Evolutionary conservation across 441 rosid species (phyloP).

Genomic region (Francoa sonchifolia): DNA sequence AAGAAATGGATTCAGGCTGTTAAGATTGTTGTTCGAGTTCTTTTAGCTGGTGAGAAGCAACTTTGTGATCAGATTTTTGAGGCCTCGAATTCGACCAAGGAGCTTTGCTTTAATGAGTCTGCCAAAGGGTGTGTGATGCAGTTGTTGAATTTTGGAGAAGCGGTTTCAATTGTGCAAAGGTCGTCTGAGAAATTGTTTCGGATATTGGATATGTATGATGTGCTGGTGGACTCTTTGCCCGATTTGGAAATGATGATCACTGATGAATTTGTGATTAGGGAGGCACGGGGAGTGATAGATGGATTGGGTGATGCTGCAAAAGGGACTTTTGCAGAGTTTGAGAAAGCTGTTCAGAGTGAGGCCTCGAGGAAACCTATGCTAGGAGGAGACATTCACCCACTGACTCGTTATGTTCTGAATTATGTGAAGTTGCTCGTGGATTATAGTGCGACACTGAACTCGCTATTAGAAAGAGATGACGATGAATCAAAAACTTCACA

Average conservation of each 20-base stretch:
- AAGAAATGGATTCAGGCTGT: slow-evolving; percentile 91
- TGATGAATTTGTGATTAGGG: slow-evolving; percentile 39
- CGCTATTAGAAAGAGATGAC: slow-evolving; percentile 41
- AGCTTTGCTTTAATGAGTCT: slow-evolving; percentile 72
- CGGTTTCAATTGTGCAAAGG: slow-evolving; percentile 65
- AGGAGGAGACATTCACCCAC: slow-evolving; percentile 88
- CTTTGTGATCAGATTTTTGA: slow-evolving; percentile 71
- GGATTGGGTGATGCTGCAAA: slow-evolving; percentile 62
- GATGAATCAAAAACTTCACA: slow-evolving; percentile 24
- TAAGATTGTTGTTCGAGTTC: slow-evolving; percentile 58
- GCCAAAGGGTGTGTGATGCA: slow-evolving; percentile 77
- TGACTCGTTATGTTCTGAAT: slow-evolving; percentile 89
- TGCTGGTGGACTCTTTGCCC: slow-evolving; percentile 38
- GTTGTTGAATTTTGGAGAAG: slow-evolving; percentile 82
- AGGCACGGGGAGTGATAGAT: slow-evolving; percentile 54
- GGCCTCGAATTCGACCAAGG: slow-evolving; percentile 39
- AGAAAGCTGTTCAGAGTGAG: slow-evolving; percentile 68
- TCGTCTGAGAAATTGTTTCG: slow-evolving; percentile 86
- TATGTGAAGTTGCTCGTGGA: slow-evolving; percentile 79
- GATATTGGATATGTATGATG: slow-evolving; percentile 90
- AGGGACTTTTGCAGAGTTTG: slow-evolving; percentile 89
- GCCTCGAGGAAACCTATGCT: slow-evolving; percentile 72
- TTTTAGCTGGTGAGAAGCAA: slow-evolving; percentile 67
- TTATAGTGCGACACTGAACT: slow-evolving; percentile 55
- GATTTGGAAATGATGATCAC: slow-evolving; percentile 46